Base-by-base conservation (phyloP, 768 basidiomycete genomes). In the Mycena belliarum region DNA sequence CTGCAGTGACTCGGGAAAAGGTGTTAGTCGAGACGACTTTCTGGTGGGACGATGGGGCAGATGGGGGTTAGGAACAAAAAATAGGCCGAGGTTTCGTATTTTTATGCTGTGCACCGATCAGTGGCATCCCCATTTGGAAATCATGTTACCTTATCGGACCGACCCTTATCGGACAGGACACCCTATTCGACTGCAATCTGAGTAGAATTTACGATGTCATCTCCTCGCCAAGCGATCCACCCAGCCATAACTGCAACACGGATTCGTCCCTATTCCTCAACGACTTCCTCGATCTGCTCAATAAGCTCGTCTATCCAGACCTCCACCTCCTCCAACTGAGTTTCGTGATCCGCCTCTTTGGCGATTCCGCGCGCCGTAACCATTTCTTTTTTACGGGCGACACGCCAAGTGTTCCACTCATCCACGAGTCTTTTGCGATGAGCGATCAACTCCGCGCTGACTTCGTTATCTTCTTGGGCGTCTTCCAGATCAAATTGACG, bases 341-440 rank as follows among this genome's bases (percentile, higher is more conserved):
- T 24, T 7, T 26, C 25, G 14, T 6, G 14, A 20, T 46, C 11
- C 28, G 8, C 44, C 6, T 28, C 24, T 18, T n/a, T 11, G 26
- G 24, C 26, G 87, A 47, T 63, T 89, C 84, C 63, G 81, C 29
- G 29, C 29, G 29, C 12, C 29, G 7, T 32, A 6, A 6, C 29
- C 29, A 32, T 6, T 12, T 32, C 29, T 12, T 12, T 32, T 32
- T 32, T 32, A 6, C 29, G 29, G 12, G 82, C 69, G 20, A 78
- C 66, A 52, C 95, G 84, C 96, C 96, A 98, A 33, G 95, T 91
- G 74, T 98, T 96, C 96, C 96, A 98, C 74, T 98, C 96, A 66
- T 96, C 93, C 64, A 98, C 88, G 51, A 97, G 81, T 44, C 96
- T 82, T 71, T 91, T 90, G 58, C 96, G 83, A 61, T 86, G 86